These are phyloP conservation scores for Tulasnella sp. DNA, from an alignment of 768 basidiomycete species.

Conservation along the genomic window DNA sequence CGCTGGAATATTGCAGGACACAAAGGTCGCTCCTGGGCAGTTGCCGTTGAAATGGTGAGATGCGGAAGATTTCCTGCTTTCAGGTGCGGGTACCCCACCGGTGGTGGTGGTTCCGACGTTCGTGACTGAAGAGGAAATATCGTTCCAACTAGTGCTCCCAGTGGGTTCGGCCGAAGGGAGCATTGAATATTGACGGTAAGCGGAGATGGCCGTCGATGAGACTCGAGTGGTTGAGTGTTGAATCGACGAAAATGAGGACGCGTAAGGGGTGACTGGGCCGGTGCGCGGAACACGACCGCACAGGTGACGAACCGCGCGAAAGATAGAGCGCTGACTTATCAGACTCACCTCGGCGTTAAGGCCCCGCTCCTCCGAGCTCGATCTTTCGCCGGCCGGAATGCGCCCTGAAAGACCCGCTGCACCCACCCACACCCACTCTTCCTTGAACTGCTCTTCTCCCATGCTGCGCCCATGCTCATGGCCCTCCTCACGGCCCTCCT, in stretches of 20 bases:
- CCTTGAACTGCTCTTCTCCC: neutral
- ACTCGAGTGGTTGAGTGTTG: neutral
- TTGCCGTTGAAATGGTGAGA: slow-evolving; percentile 14
- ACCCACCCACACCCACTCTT: neutral
- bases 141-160: slow-evolving; percentile 7
- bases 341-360: neutral
- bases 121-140: neutral
- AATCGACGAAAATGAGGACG: slow-evolving; percentile 18
- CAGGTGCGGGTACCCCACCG: slow-evolving; percentile 13
- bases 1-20: slow-evolving; percentile 1
- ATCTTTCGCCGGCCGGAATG: neutral
- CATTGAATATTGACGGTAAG: neutral
- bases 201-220: neutral
- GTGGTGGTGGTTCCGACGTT: neutral
- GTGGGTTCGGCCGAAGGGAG: slow-evolving; percentile 3
- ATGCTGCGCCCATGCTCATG: neutral
- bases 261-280: slow-evolving; percentile 15
- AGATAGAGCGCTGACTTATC: neutral
- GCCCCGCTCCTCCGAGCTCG: neutral
- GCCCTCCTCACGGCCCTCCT: neutral
- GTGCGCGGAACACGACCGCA: slow-evolving; percentile 4
- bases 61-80: neutral
- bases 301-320: slow-evolving; percentile 2
- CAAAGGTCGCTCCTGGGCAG: neutral
- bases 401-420: neutral